These are phyloP conservation scores for Irpex rosettiformis DNA, from an alignment of 1,284 basidiomycete genomes.

Conservation along the genomic window DNA sequence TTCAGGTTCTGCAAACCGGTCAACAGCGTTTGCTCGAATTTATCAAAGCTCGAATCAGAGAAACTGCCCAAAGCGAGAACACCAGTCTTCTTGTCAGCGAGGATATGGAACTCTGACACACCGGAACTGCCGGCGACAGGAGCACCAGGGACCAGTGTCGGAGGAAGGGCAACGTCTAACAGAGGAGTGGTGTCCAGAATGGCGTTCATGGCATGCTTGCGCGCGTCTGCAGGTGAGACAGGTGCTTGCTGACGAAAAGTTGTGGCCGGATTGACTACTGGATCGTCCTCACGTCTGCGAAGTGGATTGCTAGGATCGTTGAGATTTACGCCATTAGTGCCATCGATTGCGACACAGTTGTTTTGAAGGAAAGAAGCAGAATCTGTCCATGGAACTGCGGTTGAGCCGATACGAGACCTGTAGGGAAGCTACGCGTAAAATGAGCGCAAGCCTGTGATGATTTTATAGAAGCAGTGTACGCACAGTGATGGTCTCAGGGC, in stretches of 20 bases:
- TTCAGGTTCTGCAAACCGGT: constrained; percentile 48
- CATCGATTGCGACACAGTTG: constrained; percentile 47
- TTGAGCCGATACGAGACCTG: constrained; percentile 47
- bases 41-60: constrained; percentile 39
- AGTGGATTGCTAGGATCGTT: constrained; percentile 24
- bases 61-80: constrained; percentile 61
- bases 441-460: not conserved
- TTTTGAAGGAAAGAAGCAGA: constrained; percentile 46
- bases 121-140: constrained; percentile 43
- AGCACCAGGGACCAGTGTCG: constrained; percentile 38
- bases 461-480: constrained; percentile 10
- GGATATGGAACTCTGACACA: constrained; percentile 52
- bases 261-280: constrained; percentile 25
- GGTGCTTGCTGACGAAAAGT: constrained; percentile 47
- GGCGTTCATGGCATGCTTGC: constrained; percentile 45
- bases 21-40: constrained; percentile 42
- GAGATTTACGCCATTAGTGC: constrained; percentile 50
- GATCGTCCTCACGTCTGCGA: constrained; percentile 7
- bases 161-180: constrained; percentile 48
- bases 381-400: constrained; percentile 45
- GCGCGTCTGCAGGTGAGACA: constrained; percentile 30
- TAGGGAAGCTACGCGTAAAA: constrained; percentile 46
- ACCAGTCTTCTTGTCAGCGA: constrained; percentile 52
- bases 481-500: constrained; percentile 43
- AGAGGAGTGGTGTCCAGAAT: constrained; percentile 45